Base-by-base conservation (phyloP, 192 early-diverging fungal species). In the Geranomyces variabilis region DNA sequence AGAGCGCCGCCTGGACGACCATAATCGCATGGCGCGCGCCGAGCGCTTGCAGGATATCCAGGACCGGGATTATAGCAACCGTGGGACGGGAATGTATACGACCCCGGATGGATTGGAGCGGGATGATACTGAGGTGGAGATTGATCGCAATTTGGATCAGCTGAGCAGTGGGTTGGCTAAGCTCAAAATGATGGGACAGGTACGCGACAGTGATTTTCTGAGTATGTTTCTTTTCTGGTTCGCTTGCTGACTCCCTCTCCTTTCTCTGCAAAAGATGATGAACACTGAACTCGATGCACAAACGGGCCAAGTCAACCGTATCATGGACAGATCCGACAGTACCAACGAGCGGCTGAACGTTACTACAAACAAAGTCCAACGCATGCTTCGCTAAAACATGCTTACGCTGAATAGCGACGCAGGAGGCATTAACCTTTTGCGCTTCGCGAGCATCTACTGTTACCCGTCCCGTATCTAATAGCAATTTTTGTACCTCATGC, bases 121-220 rank as follows among this genome's bases (percentile, higher is more conserved):
- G 21, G 84, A 83, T 58, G 78, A 77, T 1, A 53, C 72, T 33
- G 86, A 87, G 57, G 71, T 76, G 56, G 86, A 87, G 66, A 83
- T 85, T 66, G 86, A 87, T 62, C 34, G 48, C 26, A 87, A 87
- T 66, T 62, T 87, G 72, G 79, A 84, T 59, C 79, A 85, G 70
- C 67, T 87, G 8, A 68, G 63, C 30, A 56, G 65, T 30, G 84
- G 76, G 1, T 60, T 87, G 29, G 62, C 51, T 3, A 33, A 81
- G 44, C 60, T 87, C 34, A 80, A 79, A 70, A 80, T 86, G 77
- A 86, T 84, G 81, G 81, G 80, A 19, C 64, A 67, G 31, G 58
- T 60, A 28, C 15, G 51, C 3, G 36, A 41, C 36, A 41, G 36
- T n/a, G n/a, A n/a, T n/a, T n/a, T n/a, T n/a, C n/a, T n/a, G n/a